A percentile compares a stretch with the other conserved stretches of the same genome.
phyloP scores from a whole-genome alignment of 352 stramenopile genomes.

The Phytophthora sojae region DNA sequence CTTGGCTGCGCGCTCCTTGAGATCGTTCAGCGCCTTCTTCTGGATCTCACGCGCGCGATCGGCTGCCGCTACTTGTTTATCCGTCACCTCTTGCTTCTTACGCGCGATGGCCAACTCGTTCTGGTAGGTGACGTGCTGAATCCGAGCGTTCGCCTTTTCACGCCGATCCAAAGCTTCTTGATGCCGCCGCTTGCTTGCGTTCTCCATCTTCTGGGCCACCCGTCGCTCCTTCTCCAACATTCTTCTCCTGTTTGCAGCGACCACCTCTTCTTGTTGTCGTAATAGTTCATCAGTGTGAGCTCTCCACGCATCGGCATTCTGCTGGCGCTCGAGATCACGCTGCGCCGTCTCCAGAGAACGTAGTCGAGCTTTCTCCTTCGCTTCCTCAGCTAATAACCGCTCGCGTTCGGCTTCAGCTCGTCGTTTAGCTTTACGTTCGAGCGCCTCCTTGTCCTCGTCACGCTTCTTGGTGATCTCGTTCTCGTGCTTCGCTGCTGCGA shows the following conservation, averaged over 20 bases:
- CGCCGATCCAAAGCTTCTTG: constrained; percentile 63
- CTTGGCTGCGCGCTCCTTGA: constrained; percentile 66
- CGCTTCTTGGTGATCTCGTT: constrained; percentile 71
- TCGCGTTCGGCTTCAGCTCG: constrained; percentile 64
- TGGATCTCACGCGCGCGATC: constrained; percentile 72
- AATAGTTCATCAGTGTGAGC: constrained; percentile 70
- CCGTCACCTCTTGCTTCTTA: constrained; percentile 70
- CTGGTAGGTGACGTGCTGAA: constrained; percentile 64
- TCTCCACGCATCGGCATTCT: constrained; percentile 78
- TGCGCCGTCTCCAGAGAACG: constrained; percentile 54
- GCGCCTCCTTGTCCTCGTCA: constrained; percentile 61
- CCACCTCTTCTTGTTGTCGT: constrained; percentile 67
- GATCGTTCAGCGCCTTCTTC: constrained; percentile 56
- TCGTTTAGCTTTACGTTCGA: constrained; percentile 43
- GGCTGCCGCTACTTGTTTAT: constrained; percentile 59
- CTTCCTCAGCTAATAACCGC: constrained; percentile 51
- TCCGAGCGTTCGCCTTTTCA: constrained; percentile 57
- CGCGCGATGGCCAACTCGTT: constrained; percentile 68
- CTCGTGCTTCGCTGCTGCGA: constrained; percentile 68
- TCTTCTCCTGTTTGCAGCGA: constrained; percentile 51
- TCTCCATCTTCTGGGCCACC: constrained; percentile 68
- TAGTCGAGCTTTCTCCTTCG: constrained; percentile 40
- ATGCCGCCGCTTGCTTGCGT: constrained; percentile 53
- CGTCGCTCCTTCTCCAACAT: constrained; percentile 77
- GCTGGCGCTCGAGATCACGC: constrained; percentile 60